A percentile compares a stretch with the other conserved stretches of the same genome.
Conservation (phyloP, 352 stramenopile species). For the Phytophthora sansomeana region DNA sequence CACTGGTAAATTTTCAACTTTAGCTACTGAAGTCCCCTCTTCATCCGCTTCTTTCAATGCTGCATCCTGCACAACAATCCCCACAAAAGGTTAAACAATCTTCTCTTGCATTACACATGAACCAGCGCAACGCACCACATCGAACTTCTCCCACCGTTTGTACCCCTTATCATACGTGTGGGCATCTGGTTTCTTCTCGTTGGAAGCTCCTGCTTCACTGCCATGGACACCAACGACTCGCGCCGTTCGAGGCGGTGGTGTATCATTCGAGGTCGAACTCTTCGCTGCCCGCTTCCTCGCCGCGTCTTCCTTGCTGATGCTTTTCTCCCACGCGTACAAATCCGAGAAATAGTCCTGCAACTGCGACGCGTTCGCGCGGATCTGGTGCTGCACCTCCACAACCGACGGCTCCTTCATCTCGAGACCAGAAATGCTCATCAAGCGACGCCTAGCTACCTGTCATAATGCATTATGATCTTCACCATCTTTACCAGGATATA, state of each 20-base stretch:
- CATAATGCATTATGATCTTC: constrained; percentile 1
- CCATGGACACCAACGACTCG: constrained; percentile 4
- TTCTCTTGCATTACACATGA: background rate
- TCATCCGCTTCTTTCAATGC: constrained; percentile 55
- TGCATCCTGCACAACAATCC: constrained; percentile 43
- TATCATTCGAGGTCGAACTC: constrained; percentile 6
- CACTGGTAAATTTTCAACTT: background rate
- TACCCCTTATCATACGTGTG: constrained; percentile 93
- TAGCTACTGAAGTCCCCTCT: constrained; percentile 1
- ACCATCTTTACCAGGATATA: constrained; percentile 3
- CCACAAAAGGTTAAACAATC: too few relatives aligned
- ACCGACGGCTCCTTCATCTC: constrained; percentile 45
- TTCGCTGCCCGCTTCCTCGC: constrained; percentile 34
- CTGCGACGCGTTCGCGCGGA: constrained; percentile 78
- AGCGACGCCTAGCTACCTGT: constrained; percentile 12
- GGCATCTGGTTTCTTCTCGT: constrained; percentile 49
- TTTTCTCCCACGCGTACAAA: constrained; percentile 84
- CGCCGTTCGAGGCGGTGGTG: constrained; percentile 33
- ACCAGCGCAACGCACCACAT: constrained; percentile 61
- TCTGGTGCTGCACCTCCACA: constrained; percentile 84
- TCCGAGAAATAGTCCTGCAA: constrained; percentile 83
- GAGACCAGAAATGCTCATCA: background rate
- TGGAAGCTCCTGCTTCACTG: background rate
- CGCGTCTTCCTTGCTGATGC: constrained; percentile 62
- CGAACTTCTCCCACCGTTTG: constrained; percentile 91